Conservation (phyloP, 192 early-diverging fungal species). For the Jimgerdemannia lactiflua region DNA sequence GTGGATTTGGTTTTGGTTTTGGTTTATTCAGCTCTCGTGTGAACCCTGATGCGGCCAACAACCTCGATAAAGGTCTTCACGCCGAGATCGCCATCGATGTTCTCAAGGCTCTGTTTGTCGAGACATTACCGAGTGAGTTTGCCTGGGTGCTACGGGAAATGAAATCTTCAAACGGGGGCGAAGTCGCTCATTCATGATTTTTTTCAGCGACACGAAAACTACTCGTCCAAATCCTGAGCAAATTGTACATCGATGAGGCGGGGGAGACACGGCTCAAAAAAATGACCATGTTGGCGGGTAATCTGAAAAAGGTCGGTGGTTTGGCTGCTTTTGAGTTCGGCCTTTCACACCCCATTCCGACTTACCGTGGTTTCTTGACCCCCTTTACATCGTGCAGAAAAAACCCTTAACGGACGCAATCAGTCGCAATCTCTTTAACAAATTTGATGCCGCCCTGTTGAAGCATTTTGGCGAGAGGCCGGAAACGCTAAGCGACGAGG, state of each 20-base stretch:
- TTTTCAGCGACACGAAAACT: slow-evolving; percentile 53
- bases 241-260: slow-evolving; percentile 46
- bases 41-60: slow-evolving; percentile 20
- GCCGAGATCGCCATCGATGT: slow-evolving; percentile 62
- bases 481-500: slow-evolving; percentile 29
- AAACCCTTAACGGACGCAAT: slow-evolving; percentile 50
- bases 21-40: slow-evolving; percentile 15
- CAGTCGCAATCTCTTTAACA: slow-evolving; percentile 49
- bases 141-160: slow-evolving; percentile 9
- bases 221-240: slow-evolving; percentile 59
- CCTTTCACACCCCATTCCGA: not conserved
- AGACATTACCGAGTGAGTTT: slow-evolving; percentile 7
- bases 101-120: slow-evolving; percentile 49
- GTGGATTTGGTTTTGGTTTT: not conserved
- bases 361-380: not conserved
- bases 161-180: slow-evolving; percentile 6
- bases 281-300: slow-evolving; percentile 31
- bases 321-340: not conserved
- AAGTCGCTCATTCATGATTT: not conserved
- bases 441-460: slow-evolving; percentile 55
- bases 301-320: slow-evolving; percentile 36
- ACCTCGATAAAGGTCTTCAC: slow-evolving; percentile 46
- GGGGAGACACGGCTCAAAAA: slow-evolving; percentile 35
- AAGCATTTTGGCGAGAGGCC: slow-evolving; percentile 48
- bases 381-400: slow-evolving; percentile 30